Evolutionary conservation across 345 rosid genomes (phyloP), one percentile per base, ranked within the genome.

Genomic region (Brassica carinata): DNA sequence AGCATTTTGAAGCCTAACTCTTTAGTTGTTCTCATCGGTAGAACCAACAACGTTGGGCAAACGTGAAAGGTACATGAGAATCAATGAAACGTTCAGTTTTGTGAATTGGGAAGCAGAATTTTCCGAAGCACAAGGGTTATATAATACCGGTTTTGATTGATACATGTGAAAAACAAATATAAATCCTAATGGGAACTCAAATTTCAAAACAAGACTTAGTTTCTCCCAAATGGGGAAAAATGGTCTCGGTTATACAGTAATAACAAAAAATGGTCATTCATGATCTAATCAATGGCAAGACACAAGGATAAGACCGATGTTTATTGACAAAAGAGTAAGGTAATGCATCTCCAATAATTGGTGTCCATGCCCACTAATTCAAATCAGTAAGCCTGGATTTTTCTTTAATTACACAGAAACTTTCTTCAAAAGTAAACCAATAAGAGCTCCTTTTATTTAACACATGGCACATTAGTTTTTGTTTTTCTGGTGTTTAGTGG

Each of bases 371-470:
- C 26, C 66, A 74, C 71, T 80, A 31, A 79, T 48, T 63, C 14
- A 48, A 48, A 63, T 31, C 33, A 68, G 26, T 53, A 27, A 70
- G 10, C 67, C 61, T 9, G 30, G 73, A 53, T 18, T 53, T 64
- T 63, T 1, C 34, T 80, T 69, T 53, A 48, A 75, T 69, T 15
- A 36, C 59, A 69, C 76, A 69, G 6, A 64, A 63, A 55, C 72
- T 80, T 80, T 69, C 79, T 69, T 51, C 36, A 66, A 80, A 74
- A 74, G 83, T 74, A 48, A 48, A 30, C 64, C n/a, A 45, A 67
- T 70, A 75, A 13, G 59, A 69, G 72, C 48, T 74, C 4, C 30
- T 70, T 64, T 63, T 75, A 67, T 61, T 30, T 17, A 69, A 64
- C 65, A 51, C 61, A 62, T 69, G 45, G 34, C 48, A 27, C 31